A percentile compares a stretch with the other conserved stretches of the same genome.
Conservation (phyloP, 192 early-diverging fungal species). For the Pecoramyces ruminantium region DNA sequence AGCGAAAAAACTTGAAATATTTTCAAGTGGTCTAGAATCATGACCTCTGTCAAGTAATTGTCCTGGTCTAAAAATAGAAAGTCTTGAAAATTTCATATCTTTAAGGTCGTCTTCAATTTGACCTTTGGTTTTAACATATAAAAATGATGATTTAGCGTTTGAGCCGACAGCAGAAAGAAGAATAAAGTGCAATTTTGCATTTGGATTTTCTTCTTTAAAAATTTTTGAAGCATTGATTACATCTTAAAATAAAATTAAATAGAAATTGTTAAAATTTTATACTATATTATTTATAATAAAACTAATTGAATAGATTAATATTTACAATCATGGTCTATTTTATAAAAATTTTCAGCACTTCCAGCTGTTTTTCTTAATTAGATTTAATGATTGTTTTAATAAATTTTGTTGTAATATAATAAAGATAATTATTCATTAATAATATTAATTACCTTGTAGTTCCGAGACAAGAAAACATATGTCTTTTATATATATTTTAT, state of each 20-base stretch:
- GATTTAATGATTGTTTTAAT: no score
- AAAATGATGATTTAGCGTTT: conserved; percentile 34
- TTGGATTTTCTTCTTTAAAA: conserved; percentile 30
- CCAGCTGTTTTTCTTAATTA: conserved; percentile 36
- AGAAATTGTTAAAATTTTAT: no score
- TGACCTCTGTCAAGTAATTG: not conserved
- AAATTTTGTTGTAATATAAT: no score
- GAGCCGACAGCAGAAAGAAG: conserved; percentile 21
- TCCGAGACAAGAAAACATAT: conserved; percentile 53
- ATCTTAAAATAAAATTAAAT: no score
- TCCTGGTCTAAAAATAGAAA: conserved; percentile 44
- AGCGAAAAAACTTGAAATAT: not conserved
- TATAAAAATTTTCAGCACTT: conserved; percentile 40
- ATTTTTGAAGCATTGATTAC: conserved; percentile 44
- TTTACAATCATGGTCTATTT: conserved; percentile 52
- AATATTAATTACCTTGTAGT: conserved; percentile 27
- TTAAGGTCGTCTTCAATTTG: conserved; percentile 50
- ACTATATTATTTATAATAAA: no score
- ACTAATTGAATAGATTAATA: no score
- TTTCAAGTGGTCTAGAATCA: not conserved
- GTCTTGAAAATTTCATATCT: conserved; percentile 38
- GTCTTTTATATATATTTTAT: conserved; percentile 12
- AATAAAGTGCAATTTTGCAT: conserved; percentile 15
- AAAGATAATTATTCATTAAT: no score
- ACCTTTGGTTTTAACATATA: conserved; percentile 58